Percentiles rank a stretch among this genome's conserved stretches.
phyloP scores from a whole-genome alignment of 257 asterid genomes.

The Solanum corneliomulleri region DNA sequence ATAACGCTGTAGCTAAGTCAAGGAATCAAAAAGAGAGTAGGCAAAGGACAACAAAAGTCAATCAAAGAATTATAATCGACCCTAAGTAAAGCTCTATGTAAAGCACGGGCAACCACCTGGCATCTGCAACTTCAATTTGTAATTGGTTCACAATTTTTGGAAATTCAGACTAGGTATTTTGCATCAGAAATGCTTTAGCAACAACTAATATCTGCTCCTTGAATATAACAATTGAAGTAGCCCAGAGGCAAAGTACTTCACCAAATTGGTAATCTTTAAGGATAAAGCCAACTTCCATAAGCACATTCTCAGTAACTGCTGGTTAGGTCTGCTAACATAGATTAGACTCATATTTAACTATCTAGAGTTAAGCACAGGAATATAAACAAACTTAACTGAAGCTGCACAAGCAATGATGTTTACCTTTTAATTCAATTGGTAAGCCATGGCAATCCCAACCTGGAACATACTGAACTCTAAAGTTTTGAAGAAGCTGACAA shows the following conservation, averaged over 20 bases:
- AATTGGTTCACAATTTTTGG: neutral
- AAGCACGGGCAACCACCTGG: neutral
- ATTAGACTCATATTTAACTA: too few species aligned
- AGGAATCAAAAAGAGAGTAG: neutral
- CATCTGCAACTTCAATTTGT: neutral
- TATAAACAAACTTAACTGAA: neutral
- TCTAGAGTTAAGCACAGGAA: neutral
- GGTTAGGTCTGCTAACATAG: neutral
- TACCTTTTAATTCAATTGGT: conserved; percentile 98
- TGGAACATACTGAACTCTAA: conserved; percentile 75
- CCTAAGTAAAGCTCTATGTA: neutral
- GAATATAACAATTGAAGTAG: neutral
- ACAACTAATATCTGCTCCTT: neutral
- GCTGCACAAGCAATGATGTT: conserved; percentile 9
- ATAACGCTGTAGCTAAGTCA: neutral
- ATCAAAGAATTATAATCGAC: neutral
- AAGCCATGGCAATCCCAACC: conserved; percentile 99
- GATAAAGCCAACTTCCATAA: neutral
- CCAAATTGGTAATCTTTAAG: neutral
- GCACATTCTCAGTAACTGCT: neutral
- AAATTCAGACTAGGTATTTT: neutral
- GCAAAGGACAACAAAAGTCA: neutral
- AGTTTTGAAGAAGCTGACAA: conserved; percentile 84
- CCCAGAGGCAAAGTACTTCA: neutral
- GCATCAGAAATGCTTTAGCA: neutral